Evolutionary conservation across 306 rosid species (phyloP), one percentile per base, ranked within the genome.

Genomic region (Malus sylvestris): DNA sequence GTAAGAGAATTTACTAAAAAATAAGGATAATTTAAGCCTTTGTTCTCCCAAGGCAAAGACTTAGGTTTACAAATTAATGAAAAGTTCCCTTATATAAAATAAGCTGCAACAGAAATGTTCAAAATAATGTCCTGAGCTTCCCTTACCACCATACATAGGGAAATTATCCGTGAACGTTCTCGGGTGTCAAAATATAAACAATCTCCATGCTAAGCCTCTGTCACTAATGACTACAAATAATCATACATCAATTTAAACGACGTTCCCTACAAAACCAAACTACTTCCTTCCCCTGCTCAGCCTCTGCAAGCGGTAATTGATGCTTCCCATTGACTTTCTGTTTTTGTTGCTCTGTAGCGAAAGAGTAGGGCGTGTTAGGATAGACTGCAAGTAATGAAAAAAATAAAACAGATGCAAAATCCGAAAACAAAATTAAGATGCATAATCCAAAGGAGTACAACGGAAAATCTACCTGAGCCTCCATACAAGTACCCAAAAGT

Each of bases 241-340:
- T 67, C 49, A 66, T 2, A 14, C 68, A 3, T 25, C 8, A 25
- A 18, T 35, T 70, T 65, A 57, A 29, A 71, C 55, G 10, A 73
- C 16, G 51, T 68, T 66, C 75, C 64, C 66, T 1, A 65, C 11
- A 80, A 76, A 30, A 45, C 44, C 71, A 80, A 63, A 74, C 83
- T 91, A 93, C 83, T 91, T 91, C 83, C 90, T 87, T 87, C 97
- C 97, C 76, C 86, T 84, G 80, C 40, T 87, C 64, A 94, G 93
- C 94, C 97, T 94, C 89, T 89, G 97, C 86, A 91, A 76, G 68
- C 91, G 96, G 79, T 90, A 94, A 84, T 94, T 94, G 83, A 94
- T 62, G 83, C 90, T 90, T 77, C 98, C 96, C 97, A 87, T 82
- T 57, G 91, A 81, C 78, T 83, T 90, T 78, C 85, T 83, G 79